Conservation (phyloP, 805 yeast genomes). For the Nakazawaea molendinolei region DNA sequence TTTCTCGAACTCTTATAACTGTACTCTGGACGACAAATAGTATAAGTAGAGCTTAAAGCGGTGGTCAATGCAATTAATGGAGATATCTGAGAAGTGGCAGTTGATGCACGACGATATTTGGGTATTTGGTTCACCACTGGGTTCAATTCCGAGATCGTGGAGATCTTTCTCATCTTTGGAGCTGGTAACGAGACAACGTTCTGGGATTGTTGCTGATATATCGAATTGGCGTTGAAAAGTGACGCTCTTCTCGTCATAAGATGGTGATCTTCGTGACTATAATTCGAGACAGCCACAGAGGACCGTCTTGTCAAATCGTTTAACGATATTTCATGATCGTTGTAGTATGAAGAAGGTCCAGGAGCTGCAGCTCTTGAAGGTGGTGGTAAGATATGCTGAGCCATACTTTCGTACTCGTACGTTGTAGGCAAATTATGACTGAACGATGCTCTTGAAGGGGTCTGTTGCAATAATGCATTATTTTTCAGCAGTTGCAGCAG, state of each 20-base stretch:
- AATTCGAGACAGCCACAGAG: slow-evolving; percentile 11
- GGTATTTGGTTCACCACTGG: slow-evolving; percentile 60
- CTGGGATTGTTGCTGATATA: slow-evolving; percentile 12
- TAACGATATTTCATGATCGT: slow-evolving; percentile 1
- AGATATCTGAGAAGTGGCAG: slow-evolving; percentile 57
- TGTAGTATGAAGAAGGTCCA: slow-evolving; percentile 8
- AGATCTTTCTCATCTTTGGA: slow-evolving; percentile 43
- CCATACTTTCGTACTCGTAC: slow-evolving; percentile 16
- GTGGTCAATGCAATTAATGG: slow-evolving; percentile 79
- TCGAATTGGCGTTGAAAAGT: slow-evolving; percentile 10
- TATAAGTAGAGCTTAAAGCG: slow-evolving; percentile 70
- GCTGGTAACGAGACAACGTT: slow-evolving; percentile 19
- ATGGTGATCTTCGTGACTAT: slow-evolving; percentile 3
- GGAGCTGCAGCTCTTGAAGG: slow-evolving; percentile 22
- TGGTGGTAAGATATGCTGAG: slow-evolving; percentile 17
- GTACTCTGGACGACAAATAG: slow-evolving; percentile 79
- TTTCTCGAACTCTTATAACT: slow-evolving; percentile 78
- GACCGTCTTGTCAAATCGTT: slow-evolving; percentile 9
- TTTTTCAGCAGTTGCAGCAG: background rate
- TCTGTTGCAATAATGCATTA: slow-evolving; percentile 2
- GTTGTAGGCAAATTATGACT: slow-evolving; percentile 21
- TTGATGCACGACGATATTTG: slow-evolving; percentile 63
- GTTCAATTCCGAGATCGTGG: slow-evolving; percentile 42
- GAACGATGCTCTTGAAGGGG: slow-evolving; percentile 13
- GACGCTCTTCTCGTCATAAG: slow-evolving; percentile 8